Conservation (phyloP, 495 filamentous ascomycete species). For the Clohesyomyces aquaticus region DNA sequence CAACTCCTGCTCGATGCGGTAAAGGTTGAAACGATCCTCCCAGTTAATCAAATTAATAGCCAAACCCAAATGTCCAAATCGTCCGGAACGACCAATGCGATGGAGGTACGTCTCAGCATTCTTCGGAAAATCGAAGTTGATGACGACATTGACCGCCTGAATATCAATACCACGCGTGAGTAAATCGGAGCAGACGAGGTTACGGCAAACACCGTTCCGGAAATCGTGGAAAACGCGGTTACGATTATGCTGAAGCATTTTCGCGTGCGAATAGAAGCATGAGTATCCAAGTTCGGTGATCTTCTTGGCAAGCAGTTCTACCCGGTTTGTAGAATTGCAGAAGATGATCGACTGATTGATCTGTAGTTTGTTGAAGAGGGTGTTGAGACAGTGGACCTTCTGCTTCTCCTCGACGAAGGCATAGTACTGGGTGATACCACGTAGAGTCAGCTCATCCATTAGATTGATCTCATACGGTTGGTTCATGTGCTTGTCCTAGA, state of each 20-base stretch:
- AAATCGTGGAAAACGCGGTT: constrained; percentile 99
- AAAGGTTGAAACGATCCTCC: constrained; percentile 98
- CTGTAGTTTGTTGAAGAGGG: constrained; percentile 96
- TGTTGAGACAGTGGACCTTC: constrained; percentile 99
- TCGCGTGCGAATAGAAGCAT: constrained; percentile 98
- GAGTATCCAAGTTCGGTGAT: constrained; percentile 99
- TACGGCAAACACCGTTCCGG: constrained; percentile 94
- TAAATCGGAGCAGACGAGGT: constrained; percentile 96
- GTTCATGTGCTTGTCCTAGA: constrained; percentile 88
- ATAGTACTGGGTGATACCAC: constrained; percentile 98
- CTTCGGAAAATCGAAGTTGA: constrained; percentile 99
- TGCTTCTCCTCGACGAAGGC: constrained; percentile 99
- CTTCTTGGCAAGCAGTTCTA: constrained; percentile 97
- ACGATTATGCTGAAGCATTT: constrained; percentile 95
- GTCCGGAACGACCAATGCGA: constrained; percentile 95
- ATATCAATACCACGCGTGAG: constrained; percentile 99
- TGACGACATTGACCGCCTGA: constrained; percentile 98
- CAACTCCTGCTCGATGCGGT: constrained; percentile 96
- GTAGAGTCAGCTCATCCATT: constrained; percentile 98
- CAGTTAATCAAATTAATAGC: constrained; percentile 99
- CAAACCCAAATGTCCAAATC: constrained; percentile 94
- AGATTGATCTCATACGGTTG: constrained; percentile 98
- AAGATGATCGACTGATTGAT: constrained; percentile 99
- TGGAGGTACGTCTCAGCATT: constrained; percentile 99
- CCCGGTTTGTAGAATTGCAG: constrained; percentile 98